These are phyloP conservation scores for Phytophthora capsici DNA, from an alignment of 352 stramenopile species.

Conservation along the genomic window DNA sequence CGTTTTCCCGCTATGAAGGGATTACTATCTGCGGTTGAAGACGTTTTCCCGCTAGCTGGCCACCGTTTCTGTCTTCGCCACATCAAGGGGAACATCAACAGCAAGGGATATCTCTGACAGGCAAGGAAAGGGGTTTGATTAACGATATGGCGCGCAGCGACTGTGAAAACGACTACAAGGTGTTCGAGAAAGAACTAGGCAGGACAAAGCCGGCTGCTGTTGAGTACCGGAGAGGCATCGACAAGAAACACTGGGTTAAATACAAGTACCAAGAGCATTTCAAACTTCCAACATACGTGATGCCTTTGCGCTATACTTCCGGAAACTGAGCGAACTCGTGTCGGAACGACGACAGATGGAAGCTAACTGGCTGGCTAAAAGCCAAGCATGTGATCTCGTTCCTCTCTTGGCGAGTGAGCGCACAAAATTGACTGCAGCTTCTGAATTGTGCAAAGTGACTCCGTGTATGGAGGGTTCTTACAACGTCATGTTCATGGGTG, in stretches of 20 bases:
- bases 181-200: too few relatives aligned
- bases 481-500: neutral
- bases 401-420: neutral
- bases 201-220: too few relatives aligned
- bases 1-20: too few relatives aligned
- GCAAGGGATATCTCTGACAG: constrained; percentile 4
- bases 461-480: neutral
- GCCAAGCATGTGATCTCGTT: neutral
- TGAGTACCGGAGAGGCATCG: neutral
- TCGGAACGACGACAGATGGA: neutral
- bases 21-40: neutral
- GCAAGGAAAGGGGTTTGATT: neutral
- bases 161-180: too few relatives aligned
- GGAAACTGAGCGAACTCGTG: neutral
- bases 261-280: constrained; percentile 28
- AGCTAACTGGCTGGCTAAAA: neutral
- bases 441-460: neutral
- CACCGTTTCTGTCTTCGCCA: constrained; percentile 17
- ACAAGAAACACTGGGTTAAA: constrained; percentile 26
- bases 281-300: constrained; percentile 18
- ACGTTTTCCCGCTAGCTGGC: constrained; percentile 2
- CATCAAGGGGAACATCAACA: constrained; percentile 14
- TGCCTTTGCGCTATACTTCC: neutral
- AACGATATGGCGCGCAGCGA: too few relatives aligned
- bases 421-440: neutral